These are phyloP conservation scores for Ophiosphaerella narmari DNA, from an alignment of 2,329 filamentous ascomycete genomes.

Conservation along the genomic window DNA sequence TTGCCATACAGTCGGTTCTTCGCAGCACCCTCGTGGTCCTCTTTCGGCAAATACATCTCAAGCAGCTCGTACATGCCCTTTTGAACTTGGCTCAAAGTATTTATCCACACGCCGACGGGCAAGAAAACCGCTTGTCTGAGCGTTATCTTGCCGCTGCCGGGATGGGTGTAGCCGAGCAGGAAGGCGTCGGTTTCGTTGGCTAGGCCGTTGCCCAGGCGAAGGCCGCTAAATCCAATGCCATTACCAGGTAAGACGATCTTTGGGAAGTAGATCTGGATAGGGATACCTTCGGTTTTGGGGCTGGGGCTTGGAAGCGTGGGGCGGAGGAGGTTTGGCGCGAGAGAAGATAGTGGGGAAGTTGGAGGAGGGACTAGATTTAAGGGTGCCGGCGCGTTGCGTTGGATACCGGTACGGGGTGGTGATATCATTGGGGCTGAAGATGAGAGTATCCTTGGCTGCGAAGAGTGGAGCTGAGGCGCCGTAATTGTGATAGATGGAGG, in stretches of 20 bases:
- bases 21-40: too few species aligned
- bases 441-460: background rate
- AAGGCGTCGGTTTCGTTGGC: conserved; percentile 32
- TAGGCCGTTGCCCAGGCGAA: conserved; percentile 5
- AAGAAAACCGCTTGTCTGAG: conserved; percentile 33
- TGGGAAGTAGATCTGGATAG: conserved; percentile 38
- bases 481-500: background rate
- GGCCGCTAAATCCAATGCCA: conserved; percentile 8
- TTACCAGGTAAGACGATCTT: conserved; percentile 21
- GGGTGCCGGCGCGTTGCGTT: conserved; percentile 18
- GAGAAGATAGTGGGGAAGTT: conserved; percentile 10
- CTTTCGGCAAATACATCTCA: conserved; percentile 25
- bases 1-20: background rate
- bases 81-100: conserved; percentile 15
- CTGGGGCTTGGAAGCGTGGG: conserved; percentile 17
- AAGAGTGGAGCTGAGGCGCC: background rate
- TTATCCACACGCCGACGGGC: conserved; percentile 24
- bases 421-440: background rate
- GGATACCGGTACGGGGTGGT: conserved; percentile 10
- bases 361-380: background rate
- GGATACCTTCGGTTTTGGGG: conserved; percentile 10
- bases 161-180: conserved; percentile 28
- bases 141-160: conserved; percentile 8
- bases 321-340: conserved; percentile 10
- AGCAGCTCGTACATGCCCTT: conserved; percentile 17